Conservation (phyloP, 441 rosid species). For the Metrosideros polymorpha region DNA sequence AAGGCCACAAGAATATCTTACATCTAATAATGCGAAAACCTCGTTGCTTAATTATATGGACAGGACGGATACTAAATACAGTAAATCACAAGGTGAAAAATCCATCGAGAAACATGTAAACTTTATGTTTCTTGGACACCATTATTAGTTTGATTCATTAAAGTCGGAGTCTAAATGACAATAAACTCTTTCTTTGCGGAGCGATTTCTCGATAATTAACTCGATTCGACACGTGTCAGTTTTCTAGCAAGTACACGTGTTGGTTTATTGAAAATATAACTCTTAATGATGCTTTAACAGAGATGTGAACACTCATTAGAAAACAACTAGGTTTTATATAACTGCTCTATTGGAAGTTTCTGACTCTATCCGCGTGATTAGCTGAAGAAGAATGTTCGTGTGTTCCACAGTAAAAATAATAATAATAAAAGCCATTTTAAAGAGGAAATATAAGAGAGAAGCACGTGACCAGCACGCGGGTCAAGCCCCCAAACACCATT, state of each 20-base stretch:
- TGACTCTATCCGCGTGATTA: not conserved
- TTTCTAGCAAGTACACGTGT: rapidly evolving
- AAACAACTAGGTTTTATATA: not conserved
- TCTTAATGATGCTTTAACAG: not conserved
- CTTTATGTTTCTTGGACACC: rapidly evolving
- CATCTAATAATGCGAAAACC: not conserved
- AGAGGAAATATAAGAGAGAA: not conserved
- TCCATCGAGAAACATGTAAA: not conserved
- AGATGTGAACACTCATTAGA: not conserved
- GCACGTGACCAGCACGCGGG: not conserved
- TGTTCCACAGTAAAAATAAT: not conserved
- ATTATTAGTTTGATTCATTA: not conserved
- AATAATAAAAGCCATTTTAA: not conserved
- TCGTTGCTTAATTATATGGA: not conserved
- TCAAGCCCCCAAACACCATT: not conserved
- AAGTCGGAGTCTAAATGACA: not conserved
- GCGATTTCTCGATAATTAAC: not conserved
- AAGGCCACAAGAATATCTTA: too few relatives aligned
- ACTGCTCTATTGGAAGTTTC: not conserved
- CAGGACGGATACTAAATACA: not conserved
- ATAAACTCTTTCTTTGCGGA: not conserved
- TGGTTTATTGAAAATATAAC: not conserved
- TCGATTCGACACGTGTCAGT: rapidly evolving
- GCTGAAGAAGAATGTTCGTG: not conserved
- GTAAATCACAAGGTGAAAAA: not conserved